phyloP scores from a whole-genome alignment of 2,329 filamentous ascomycete species.

The Pseudogymnoascus sp. region DNA sequence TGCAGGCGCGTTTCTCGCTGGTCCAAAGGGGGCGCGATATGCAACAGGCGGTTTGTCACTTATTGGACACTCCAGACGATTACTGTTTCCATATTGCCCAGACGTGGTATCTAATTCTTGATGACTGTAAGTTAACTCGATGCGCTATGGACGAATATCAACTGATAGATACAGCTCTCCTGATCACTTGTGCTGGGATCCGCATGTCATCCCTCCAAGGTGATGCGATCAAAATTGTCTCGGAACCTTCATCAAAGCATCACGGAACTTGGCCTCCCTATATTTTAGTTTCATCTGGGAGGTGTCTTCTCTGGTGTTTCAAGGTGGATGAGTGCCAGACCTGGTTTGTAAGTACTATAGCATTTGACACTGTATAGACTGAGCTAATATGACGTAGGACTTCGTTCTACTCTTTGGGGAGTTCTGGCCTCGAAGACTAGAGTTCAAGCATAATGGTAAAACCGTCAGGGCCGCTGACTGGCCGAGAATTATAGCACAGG shows the following conservation, averaged over 20 bases:
- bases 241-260: constrained; percentile 25
- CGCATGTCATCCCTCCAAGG: constrained; percentile 29
- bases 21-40: constrained; percentile 36
- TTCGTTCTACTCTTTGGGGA: constrained; percentile 37
- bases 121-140: constrained; percentile 32
- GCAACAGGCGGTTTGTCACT: constrained; percentile 39
- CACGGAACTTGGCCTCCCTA: constrained; percentile 14
- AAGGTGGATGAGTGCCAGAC: constrained; percentile 34
- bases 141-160: neutral
- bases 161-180: constrained; percentile 21
- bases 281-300: constrained; percentile 32
- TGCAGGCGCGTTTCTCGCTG: constrained; percentile 38
- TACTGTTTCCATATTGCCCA: constrained; percentile 43
- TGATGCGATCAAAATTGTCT: constrained; percentile 27
- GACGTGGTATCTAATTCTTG: constrained; percentile 40
- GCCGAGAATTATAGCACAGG: constrained; percentile 21
- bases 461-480: constrained; percentile 23
- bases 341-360: constrained; percentile 36
- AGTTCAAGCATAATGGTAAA: constrained; percentile 32
- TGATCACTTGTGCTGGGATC: constrained; percentile 38
- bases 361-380: neutral
- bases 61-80: constrained; percentile 29
- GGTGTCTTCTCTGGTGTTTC: constrained; percentile 34
- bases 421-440: constrained; percentile 35
- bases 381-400: constrained; percentile 18